Evolutionary conservation across 2,329 filamentous ascomycete genomes (phyloP).

Genomic region (Sporothrix inflata): DNA sequence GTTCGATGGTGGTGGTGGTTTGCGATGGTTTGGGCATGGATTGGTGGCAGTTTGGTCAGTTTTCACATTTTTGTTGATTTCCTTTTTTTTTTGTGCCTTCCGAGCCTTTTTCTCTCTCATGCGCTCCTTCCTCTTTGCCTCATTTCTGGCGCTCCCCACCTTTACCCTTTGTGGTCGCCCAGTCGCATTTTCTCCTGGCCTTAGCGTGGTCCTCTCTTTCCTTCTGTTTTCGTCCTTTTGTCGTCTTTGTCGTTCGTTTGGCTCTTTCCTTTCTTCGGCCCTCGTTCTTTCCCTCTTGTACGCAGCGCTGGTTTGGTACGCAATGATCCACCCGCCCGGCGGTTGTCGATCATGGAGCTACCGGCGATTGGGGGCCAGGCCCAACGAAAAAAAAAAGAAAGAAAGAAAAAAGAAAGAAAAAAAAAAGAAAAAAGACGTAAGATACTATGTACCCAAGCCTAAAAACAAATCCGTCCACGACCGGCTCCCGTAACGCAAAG

Average conservation of each 20-base stretch:
- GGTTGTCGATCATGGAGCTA: constrained; percentile 26
- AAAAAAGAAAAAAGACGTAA: background rate
- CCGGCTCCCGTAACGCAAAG: background rate
- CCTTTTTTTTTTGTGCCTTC: background rate
- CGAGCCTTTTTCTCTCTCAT: background rate
- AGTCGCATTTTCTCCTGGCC: constrained; percentile 2
- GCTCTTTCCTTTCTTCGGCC: background rate
- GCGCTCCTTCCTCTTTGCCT: background rate
- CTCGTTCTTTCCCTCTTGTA: background rate
- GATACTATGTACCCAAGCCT: too few relatives aligned
- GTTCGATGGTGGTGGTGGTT: background rate
- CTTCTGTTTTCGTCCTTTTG: background rate
- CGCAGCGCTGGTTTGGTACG: background rate
- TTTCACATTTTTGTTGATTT: constrained; percentile 1
- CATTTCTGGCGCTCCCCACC: background rate
- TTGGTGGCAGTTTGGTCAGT: background rate
- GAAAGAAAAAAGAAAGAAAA: background rate
- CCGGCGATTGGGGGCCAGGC: background rate
- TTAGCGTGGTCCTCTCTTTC: constrained; percentile 4
- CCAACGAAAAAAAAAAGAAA: background rate
- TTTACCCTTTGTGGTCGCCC: background rate
- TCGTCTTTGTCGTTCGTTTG: background rate
- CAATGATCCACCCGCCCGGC: constrained; percentile 12
- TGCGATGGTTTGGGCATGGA: background rate
- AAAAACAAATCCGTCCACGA: background rate